Evolutionary conservation across 2,329 filamentous ascomycete genomes (phyloP).

Genomic region (Xenosphaeropsis pyriputrescens): DNA sequence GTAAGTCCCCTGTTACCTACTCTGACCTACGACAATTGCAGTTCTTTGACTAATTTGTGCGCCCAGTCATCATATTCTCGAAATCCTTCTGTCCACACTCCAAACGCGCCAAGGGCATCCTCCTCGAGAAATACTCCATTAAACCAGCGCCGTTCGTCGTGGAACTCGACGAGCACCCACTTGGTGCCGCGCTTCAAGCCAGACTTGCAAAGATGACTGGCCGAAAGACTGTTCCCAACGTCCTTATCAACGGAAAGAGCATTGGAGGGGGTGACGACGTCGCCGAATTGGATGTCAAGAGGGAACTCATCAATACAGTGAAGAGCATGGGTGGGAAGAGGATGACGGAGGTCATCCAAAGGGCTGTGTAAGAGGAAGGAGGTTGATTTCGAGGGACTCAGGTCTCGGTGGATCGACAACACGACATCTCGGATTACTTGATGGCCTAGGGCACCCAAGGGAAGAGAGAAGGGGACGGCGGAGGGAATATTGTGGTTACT

Average conservation of each 20-base stretch:
- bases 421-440: too few species aligned
- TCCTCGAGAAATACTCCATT: slow-evolving; percentile 76
- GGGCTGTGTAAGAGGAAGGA: slow-evolving; percentile 1
- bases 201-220: slow-evolving; percentile 61
- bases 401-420: too few species aligned
- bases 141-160: slow-evolving; percentile 73
- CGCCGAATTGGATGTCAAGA: slow-evolving; percentile 49
- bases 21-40: neutral
- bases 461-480: neutral
- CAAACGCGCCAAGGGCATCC: slow-evolving; percentile 67
- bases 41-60: neutral
- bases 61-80: slow-evolving; percentile 80
- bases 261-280: slow-evolving; percentile 88
- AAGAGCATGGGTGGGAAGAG: slow-evolving; percentile 59
- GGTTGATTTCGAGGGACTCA: too few species aligned
- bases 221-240: slow-evolving; percentile 78
- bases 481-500: neutral
- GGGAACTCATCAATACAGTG: slow-evolving; percentile 57
- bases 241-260: slow-evolving; percentile 75
- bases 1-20: slow-evolving; percentile 32
- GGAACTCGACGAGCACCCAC: slow-evolving; percentile 71
- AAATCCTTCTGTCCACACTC: slow-evolving; percentile 88
- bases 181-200: slow-evolving; percentile 60
- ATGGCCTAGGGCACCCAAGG: too few species aligned
- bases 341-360: slow-evolving; percentile 7